These are phyloP conservation scores for Pseudogymnoascus sp. DNA, from an alignment of 2,329 filamentous ascomycete species.

Conservation along the genomic window DNA sequence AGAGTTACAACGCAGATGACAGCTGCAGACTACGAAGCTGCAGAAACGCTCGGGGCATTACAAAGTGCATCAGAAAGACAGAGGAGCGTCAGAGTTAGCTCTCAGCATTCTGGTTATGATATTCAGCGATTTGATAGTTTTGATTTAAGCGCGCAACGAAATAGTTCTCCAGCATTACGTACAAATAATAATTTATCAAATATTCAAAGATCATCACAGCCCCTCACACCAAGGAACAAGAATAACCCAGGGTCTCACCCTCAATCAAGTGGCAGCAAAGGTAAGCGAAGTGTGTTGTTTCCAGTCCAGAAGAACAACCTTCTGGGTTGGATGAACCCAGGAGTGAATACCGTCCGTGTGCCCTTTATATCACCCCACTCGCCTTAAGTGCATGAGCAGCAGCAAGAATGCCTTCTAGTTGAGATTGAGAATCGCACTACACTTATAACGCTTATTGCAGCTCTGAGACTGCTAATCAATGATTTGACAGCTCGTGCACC, in stretches of 20 bases:
- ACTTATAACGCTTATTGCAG: neutral
- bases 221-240: neutral
- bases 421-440: neutral
- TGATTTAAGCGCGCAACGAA: neutral
- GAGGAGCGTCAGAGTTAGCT: neutral
- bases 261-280: neutral
- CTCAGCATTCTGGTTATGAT: neutral
- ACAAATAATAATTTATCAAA: neutral
- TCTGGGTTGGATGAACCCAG: neutral
- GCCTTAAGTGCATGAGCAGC: neutral
- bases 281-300: neutral
- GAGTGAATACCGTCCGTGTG: neutral
- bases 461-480: neutral
- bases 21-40: neutral
- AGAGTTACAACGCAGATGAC: neutral
- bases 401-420: neutral
- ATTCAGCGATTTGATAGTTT: neutral
- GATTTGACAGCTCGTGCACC: neutral
- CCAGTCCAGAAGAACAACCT: neutral
- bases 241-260: neutral
- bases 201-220: neutral
- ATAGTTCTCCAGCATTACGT: neutral
- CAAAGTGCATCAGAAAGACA: neutral
- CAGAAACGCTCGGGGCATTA: neutral
- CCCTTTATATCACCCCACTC: neutral